Base-by-base conservation (phyloP, 306 rosid species). In the Luffa acutangula region DNA sequence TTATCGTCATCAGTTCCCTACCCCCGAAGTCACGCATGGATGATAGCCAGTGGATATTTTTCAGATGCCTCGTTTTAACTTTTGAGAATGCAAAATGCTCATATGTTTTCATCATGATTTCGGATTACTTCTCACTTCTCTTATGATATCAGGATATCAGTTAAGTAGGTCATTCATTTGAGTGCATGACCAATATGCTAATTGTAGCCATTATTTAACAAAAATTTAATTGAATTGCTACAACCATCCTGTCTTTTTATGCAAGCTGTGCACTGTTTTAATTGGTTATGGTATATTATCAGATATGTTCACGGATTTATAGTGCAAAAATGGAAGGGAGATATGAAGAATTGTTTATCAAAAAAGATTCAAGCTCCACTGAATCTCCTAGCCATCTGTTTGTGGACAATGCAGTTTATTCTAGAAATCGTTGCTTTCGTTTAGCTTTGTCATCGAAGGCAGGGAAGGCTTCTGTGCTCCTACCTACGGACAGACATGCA, bases 351-450 rank as follows among this genome's bases (percentile, higher is more conserved):
- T 72, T 94, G 65, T 91, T 88, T 88, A 71, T 94, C 2, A 87
- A 73, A 86, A 94, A 92, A 82, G 98, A 91, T 81, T 89, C 91
- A 75, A 82, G 81, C 77, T 83, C 89, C 76, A 64, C 69, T 31
- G 91, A 85, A 80, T 77, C 88, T 65, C 66, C 82, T 18, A 52
- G 86, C 78, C 93, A 92, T 54, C 90, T 92, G 82, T 94, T 94
- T 84, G 97, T 94, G 84, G 97, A 94, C 82, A 88, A 89, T 76
- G 97, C 97, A 64, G 97, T 94, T 34, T 94, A 94, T 88, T 49
- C 97, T 57, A 88, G 98, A 85, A 94, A 94, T 84, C 98, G 97
- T 79, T 89, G 94, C 76, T 94, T 94, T 83, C 97, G 97, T 52
- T 82, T 94, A 80, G 86, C 75, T 85, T 88, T 92, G 51, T 94